Evolutionary conservation across 2,329 filamentous ascomycete genomes (phyloP), one percentile per base, ranked within the genome.

Genomic region (Aspergillus pseudonomiae): DNA sequence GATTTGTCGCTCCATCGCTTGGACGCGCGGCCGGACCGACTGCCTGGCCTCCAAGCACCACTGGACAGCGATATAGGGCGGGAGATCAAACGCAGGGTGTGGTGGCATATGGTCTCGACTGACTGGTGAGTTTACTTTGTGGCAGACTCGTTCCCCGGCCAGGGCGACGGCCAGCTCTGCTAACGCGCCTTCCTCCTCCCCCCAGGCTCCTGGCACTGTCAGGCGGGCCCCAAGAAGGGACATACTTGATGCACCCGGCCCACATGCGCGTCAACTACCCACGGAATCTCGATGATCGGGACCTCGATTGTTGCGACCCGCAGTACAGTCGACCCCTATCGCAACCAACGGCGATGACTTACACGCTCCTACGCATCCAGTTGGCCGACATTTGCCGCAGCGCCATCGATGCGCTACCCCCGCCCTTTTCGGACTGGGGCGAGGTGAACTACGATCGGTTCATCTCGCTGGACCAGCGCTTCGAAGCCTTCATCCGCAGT

Each of bases 211-310:
- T 52, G 11, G 26, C 61, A 9, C 53, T 63, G 6, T 57, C 61
- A 9, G 57, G 59, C 43, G 53, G 61, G 14, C 61, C 61, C 7
- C 57, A 63, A 24, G 57, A 60, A 46, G 57, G 57, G 10, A 53
- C 61, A 11, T 63, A 63, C 57, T n/a, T 63, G n/a, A 41, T 63
- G 5, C 53, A 63, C 45, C 58, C 62, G 14, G 46, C 43, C 10
- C 62, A 63, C 14, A 60, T 63, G 58, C 32, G 45, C 34, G 53
- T 63, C 9, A 63, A 60, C 36, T 48, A 43, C 32, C 62, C 62
- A 2, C 45, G 53, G 10, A 63, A 63, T 32, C 52, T 63, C 34
- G 57, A 63, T 30, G 62, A 63, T 54, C 32, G 26, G 14, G 32
- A n/a, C n/a, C 34, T 63, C 16, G 41, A 36, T 2, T 11, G 41